phyloP scores from a whole-genome alignment of 1,284 basidiomycete species.

The Irpex sp. region DNA sequence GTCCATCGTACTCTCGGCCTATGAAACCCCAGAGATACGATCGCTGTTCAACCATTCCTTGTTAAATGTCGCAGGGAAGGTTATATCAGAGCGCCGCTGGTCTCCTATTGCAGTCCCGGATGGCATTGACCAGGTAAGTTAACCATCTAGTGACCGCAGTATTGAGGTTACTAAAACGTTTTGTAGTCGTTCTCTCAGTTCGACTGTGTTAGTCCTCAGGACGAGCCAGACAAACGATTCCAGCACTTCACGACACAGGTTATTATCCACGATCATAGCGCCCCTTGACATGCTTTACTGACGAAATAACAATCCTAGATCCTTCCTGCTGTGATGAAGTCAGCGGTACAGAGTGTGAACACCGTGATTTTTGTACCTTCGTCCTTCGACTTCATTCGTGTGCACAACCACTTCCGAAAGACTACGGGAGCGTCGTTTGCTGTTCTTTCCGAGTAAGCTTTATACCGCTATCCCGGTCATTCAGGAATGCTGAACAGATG shows the following conservation, averaged over 20 bases:
- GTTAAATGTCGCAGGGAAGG: conserved; percentile 84
- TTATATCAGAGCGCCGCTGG: conserved; percentile 68
- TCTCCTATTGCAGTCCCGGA: conserved; percentile 71
- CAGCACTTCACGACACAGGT: conserved; percentile 85
- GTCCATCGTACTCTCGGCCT: conserved; percentile 83
- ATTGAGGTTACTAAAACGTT: neutral
- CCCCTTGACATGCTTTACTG: too few relatives aligned
- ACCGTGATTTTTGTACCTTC: conserved; percentile 90
- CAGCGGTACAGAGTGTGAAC: conserved; percentile 87
- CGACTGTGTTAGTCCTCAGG: conserved; percentile 67
- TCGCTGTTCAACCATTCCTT: conserved; percentile 72
- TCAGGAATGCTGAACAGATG: neutral
- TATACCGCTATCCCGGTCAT: neutral
- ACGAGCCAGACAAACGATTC: conserved; percentile 88
- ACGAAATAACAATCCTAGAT: conserved; percentile 42
- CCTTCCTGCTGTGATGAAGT: conserved; percentile 80
- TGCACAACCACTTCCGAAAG: conserved; percentile 86
- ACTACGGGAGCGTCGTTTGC: conserved; percentile 68
- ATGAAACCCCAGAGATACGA: conserved; percentile 88
- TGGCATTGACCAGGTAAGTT: conserved; percentile 72
- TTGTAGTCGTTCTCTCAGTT: conserved; percentile 70
- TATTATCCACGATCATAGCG: neutral
- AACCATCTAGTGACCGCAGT: neutral
- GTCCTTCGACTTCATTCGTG: conserved; percentile 94
- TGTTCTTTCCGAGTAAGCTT: conserved; percentile 82